phyloP scores from a whole-genome alignment of 345 rosid species.

The Clausena lansium region DNA sequence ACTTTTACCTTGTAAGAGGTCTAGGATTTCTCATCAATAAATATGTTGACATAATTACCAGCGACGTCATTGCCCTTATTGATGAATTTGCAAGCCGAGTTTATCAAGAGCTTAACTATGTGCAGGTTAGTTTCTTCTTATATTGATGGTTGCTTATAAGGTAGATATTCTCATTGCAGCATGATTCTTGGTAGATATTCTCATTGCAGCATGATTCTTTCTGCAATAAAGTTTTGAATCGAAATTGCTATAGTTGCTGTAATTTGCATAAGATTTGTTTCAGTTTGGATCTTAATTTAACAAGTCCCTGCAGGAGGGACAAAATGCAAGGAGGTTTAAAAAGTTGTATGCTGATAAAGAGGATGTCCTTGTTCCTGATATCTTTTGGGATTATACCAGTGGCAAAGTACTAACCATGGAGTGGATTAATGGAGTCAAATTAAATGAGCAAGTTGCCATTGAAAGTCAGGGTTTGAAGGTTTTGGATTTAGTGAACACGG shows the following conservation, averaged over 20 bases:
- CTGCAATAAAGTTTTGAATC: neutral
- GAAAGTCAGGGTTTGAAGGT: constrained; percentile 95
- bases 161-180: neutral
- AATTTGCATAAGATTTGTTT: constrained; percentile 25
- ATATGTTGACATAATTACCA: constrained; percentile 72
- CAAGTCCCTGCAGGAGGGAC: constrained; percentile 88
- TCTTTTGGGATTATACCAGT: constrained; percentile 94
- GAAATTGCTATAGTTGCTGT: neutral
- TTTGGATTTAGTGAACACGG: constrained; percentile 88
- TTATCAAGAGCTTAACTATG: constrained; percentile 93
- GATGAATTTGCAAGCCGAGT: constrained; percentile 95
- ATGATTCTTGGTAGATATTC: neutral
- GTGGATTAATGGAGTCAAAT: constrained; percentile 92
- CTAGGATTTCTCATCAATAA: constrained; percentile 70
- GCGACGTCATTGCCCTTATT: constrained; percentile 73
- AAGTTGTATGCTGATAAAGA: constrained; percentile 90
- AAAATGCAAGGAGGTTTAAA: constrained; percentile 91
- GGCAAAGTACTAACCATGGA: constrained; percentile 93
- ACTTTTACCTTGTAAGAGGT: constrained; percentile 85
- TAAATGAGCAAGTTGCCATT: constrained; percentile 83
- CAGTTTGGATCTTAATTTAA: constrained; percentile 49
- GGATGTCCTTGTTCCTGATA: constrained; percentile 94
- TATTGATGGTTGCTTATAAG: constrained; percentile 6
- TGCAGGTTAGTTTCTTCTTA: constrained; percentile 57
- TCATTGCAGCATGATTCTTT: neutral